Base-by-base conservation (phyloP, 2,329 filamentous ascomycete genomes). In the Fusarium verticillioides region DNA sequence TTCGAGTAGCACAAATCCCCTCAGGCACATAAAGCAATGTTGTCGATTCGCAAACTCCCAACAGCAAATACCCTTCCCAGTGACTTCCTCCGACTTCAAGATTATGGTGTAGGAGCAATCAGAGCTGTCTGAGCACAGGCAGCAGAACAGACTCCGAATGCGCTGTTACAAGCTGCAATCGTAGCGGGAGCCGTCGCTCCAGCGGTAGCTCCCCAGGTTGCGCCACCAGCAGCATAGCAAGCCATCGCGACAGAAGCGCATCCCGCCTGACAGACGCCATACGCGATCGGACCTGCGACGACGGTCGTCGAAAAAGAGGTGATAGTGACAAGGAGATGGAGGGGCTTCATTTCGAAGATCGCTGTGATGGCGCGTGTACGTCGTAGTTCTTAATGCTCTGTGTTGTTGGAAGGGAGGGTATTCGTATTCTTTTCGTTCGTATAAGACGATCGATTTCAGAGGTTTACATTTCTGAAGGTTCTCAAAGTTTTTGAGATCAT, bases 141-240 rank as follows among this genome's bases (percentile, higher is more conserved):
- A 15, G 60, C 50, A 40, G 63, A 66, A 30, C 63, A 66, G 7
- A 36, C 57, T 10, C 63, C 39, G 12, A 66, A 66, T 19, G 63
- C 63, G 18, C 32, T 34, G 10, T 66, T 66, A 7, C 50, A 59
- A 2, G 61, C 63, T 4, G 49, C 19, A 21, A 59, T 59, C 1
- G 56, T 52, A 21, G 60, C 49, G 21, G 63, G 63, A 7, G 63
- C 63, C 19, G 63, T 37, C 1, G 18, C 43, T 8, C 60, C 63
- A 1, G 23, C 4, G 4, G 63, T 66, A 16, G 63, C 63, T 36
- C 63, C 60, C 63, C 49, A 66, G 2, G 60, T 65, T 11, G 18
- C 46, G 1, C 60, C 63, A 10, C 42, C 63, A 23, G 60, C 60
- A 13, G 21, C 37, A 4, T 66, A 66, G 26, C 49, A 66, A 37